Base-by-base conservation (phyloP, 768 basidiomycete species). In the Amanita brunnescens region DNA sequence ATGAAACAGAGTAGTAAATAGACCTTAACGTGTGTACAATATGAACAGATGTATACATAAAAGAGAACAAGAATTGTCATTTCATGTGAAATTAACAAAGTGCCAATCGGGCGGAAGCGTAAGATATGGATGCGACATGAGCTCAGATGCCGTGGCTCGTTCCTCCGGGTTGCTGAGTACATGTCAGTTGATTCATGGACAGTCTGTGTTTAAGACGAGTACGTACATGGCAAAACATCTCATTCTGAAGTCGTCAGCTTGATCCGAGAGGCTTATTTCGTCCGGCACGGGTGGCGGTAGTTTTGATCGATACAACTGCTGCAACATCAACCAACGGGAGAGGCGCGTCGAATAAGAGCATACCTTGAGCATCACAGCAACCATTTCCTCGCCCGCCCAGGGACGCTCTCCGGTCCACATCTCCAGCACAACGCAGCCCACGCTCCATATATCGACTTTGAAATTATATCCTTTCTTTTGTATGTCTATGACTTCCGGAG, bases 351-450 rank as follows among this genome's bases (percentile, higher is more conserved):
- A 24, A 18, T 24, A 16, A 44, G n/a, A 47, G 64, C 76, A 51
- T 61, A 91, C 94, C 78, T 94, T 91, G 68, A 90, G 88, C 85
- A 99, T 90, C 53, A 97, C 93, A 1, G 90, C 85, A 54, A 97
- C 78, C 56, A 80, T 81, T 66, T 94, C 90, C 58, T 94, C 87
- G 24, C 89, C 86, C 23, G 76, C 81, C 96, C 96, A 99, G 2
- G 96, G 96, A 40, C 94, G 73, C 62, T 83, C 79, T n/a, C 96
- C 96, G 18, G 90, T 88, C 85, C 92, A 95, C 96, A 99, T 99
- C 67, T 99, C 96, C 57, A 97, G 75, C 13, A 95, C 87, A n/a
- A 98, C 90, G 70, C 96, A 99, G 1, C 96, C 96, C 4, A 98
- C 79, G 65, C 91, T 93, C 96, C 96, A 99, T 57, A 99, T 95